Base-by-base conservation (phyloP, 1,139 yeast species). In the Hansenula lynferdii region DNA sequence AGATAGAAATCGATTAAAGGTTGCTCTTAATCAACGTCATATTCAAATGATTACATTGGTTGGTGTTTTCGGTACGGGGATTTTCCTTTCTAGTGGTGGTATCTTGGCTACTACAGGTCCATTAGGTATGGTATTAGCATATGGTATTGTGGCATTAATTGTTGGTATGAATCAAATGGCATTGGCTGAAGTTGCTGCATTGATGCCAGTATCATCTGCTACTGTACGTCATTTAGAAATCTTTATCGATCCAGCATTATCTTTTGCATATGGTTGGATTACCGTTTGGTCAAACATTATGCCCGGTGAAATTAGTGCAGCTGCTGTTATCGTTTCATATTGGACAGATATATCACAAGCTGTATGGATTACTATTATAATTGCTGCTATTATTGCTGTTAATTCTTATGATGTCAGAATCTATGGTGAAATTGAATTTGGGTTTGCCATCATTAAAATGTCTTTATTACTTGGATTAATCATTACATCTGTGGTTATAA, bases 41-140 rank as follows among this genome's bases (percentile, higher is more conserved):
- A 74, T 80, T 50, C 71, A 81, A 39, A 80, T 82, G 89, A 81
- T 85, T 45, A 85, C 92, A 26, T 69, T 85, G 35, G 94, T 90
- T 16, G 84, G 89, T 16, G 80, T 86, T 42, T 80, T 85, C 38
- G 95, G 95, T 60, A 78, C 85, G 4, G 89, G 89, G 31, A 61
- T 81, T 36, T 69, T 76, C 43, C 77, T 85, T 28, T 94, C 94
- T 36, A 72, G 81, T 23, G 94, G 90, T 28, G 64, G 67, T 16
- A 73, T 85, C 1, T 66, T 84, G 49, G 57, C 66, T 35, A 64
- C 70, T 26, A 90, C 90, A 29, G 95, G 95, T 12, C 92, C 92
- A 2, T 89, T 82, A 5, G 81, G 84, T 35, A 62, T 84, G 28
- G 57, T 84, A 23, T 70, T 79, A 40, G 85, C 86, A 33, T 86